A percentile compares a stretch with the other conserved stretches of the same genome.
These are phyloP conservation scores for Auricularia sp. DNA, from an alignment of 768 basidiomycete genomes.

Conservation along the genomic window DNA sequence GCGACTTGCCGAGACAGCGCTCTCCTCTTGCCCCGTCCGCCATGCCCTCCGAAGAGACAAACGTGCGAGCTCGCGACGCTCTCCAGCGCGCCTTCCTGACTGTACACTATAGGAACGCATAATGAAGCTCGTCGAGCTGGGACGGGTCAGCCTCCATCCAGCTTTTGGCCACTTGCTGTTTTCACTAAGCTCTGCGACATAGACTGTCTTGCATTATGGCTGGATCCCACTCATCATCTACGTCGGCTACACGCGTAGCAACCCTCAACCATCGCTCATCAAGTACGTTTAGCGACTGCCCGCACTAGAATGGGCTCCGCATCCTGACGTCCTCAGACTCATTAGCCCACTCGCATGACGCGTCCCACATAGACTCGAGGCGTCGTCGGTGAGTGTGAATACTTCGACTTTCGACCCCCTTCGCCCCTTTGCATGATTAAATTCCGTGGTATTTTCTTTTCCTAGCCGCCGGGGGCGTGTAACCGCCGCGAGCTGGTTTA, in stretches of 20 bases:
- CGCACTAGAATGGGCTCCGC: not conserved
- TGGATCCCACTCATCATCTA: slow-evolving; percentile 98
- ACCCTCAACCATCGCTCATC: slow-evolving; percentile 89
- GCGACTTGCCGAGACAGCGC: not conserved
- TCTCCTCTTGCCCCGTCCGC: slow-evolving; percentile 8
- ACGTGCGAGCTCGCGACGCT: slow-evolving; percentile 34
- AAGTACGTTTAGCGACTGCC: slow-evolving; percentile 52
- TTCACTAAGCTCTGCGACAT: slow-evolving; percentile 1
- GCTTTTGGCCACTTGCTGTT: not conserved
- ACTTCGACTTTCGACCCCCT: not conserved
- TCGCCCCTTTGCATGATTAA: slow-evolving; percentile 9
- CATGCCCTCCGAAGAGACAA: slow-evolving; percentile 90
- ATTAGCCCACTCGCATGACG: slow-evolving; percentile 85
- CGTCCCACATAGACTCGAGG: slow-evolving; percentile 2
- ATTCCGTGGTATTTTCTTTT: slow-evolving; percentile 10
- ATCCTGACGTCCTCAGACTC: slow-evolving; percentile 41
- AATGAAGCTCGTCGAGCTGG: slow-evolving; percentile 67
- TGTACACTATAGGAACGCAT: slow-evolving; percentile 57
- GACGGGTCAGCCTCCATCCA: slow-evolving; percentile 48
- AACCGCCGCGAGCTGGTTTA: slow-evolving; percentile 1
- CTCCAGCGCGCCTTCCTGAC: not conserved
- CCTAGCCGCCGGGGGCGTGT: slow-evolving; percentile 6
- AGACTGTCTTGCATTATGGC: slow-evolving; percentile 88
- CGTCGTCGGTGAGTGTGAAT: not conserved
- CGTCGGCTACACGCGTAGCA: slow-evolving; percentile 85